Percentiles rank a stretch among this genome's conserved stretches.
Conservation (phyloP, 2,329 filamentous ascomycete genomes). For the Fusarium bulbicola region DNA sequence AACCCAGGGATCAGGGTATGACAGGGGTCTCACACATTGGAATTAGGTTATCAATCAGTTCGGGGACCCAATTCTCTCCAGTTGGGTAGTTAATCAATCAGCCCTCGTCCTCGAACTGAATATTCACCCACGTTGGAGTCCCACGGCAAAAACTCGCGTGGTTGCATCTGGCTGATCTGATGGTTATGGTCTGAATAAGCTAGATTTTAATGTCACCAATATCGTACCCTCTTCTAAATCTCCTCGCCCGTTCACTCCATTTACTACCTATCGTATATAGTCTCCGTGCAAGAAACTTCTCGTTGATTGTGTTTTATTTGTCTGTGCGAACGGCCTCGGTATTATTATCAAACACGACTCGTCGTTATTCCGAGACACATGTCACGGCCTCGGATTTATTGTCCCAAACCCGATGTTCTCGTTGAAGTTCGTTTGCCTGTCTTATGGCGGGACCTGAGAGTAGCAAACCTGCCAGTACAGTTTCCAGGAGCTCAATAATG, state of each 20-base stretch:
- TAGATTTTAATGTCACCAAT: not conserved
- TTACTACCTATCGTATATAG: not conserved
- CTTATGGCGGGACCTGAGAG: not conserved
- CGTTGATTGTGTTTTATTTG: not conserved
- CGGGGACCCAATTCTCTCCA: constrained; percentile 10
- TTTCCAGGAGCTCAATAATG: not conserved
- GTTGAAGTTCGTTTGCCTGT: not conserved
- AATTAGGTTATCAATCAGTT: constrained; percentile 43
- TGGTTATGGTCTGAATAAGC: not conserved
- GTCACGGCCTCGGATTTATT: constrained; percentile 1
- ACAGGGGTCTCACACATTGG: constrained; percentile 10
- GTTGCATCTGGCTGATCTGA: not conserved
- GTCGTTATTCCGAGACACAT: not conserved
- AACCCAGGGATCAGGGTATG: constrained; percentile 5
- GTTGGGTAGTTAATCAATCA: constrained; percentile 22
- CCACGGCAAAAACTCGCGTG: not conserved
- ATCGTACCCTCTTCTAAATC: not conserved
- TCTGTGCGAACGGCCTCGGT: not conserved
- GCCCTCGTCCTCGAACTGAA: not conserved
- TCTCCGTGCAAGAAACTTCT: not conserved
- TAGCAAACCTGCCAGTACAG: not conserved
- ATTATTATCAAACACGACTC: not conserved
- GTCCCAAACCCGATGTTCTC: constrained; percentile 10
- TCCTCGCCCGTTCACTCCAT: not conserved
- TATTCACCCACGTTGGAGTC: not conserved